These are phyloP conservation scores for Mucor sp. DNA, from an alignment of 371 early-diverging fungal species.

Conservation along the genomic window DNA sequence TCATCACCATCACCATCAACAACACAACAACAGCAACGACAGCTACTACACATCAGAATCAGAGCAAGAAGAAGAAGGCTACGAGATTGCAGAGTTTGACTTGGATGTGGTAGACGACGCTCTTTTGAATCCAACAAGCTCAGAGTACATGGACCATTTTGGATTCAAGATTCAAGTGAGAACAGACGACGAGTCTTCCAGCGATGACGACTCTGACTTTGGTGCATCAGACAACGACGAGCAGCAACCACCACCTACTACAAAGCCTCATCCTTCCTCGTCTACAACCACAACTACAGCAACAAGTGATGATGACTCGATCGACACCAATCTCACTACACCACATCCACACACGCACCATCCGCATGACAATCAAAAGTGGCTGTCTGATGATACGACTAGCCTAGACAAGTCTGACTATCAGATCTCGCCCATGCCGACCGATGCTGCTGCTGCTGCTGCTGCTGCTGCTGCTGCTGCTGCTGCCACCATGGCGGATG, in stretches of 20 bases:
- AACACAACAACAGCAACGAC: not conserved
- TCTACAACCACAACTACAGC: constrained; percentile 7
- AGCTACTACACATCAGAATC: constrained; percentile 3
- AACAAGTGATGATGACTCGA: constrained; percentile 13
- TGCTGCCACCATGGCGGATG: not conserved
- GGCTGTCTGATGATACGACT: not conserved
- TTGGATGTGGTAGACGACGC: constrained; percentile 49
- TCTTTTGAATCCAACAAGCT: constrained; percentile 36
- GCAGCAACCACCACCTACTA: not conserved
- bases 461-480: too few species aligned
- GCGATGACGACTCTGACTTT: constrained; percentile 30
- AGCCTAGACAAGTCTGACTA: not conserved
- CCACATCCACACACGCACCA: not conserved
- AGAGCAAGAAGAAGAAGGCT: constrained; percentile 11
- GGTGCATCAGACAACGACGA: constrained; percentile 7
- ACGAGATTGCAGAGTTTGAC: constrained; percentile 33
- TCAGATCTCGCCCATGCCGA: not conserved
- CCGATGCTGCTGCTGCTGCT: not conserved
- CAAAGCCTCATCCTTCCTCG: not conserved
- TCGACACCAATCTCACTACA: constrained; percentile 10
- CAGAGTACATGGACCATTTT: constrained; percentile 48
- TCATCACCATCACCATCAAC: too few species aligned
- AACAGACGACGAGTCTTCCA: constrained; percentile 45
- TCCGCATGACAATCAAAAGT: constrained; percentile 2
- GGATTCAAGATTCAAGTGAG: constrained; percentile 47